Base-by-base conservation (phyloP, 768 basidiomycete species). In the Mrakia frigida region DNA sequence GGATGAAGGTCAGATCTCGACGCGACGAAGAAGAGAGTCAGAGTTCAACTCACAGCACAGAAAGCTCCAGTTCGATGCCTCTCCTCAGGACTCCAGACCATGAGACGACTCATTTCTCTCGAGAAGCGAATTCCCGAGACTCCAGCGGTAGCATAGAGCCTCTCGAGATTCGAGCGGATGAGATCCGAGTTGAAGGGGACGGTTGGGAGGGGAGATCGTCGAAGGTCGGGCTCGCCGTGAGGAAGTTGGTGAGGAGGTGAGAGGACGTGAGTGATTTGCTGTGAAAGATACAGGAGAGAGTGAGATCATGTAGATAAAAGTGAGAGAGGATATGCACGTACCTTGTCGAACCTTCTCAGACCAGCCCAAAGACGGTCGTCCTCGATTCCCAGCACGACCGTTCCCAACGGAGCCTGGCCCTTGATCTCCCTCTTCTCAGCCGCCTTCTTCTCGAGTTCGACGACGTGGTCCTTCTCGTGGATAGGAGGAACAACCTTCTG, bases 261-360 rank as follows among this genome's bases (percentile, higher is more conserved):
- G 18, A 85, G 82, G 52, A 83, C 82, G 74, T 85, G 85, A 21
- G 80, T 82, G 74, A 84, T 80, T 82, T 85, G 82, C 84, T 84
- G 75, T 18, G 7, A 10, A n/a, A 3, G 18, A 16, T 37, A 14
- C 23, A 23, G 18, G 13, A 43, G 28, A 56, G 31, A 14, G n/a
- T 31, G 10, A 21, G 67, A 31, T n/a, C 21, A 39, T 14, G 6
- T 31, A 52, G 23, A 33, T 11, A 52, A 3, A 9, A 65, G 60
- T 2, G 35, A 61, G 9, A 67, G 35, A 73, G 11, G 25, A 23
- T 25, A n/a, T 37, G n/a, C 16, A 80, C 83, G 70, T 41, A 83
- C 84, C 70, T 76, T 75, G 70, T 85, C 83, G 72, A 85, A 84
- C 14, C 82, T 46, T 31, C 85, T 79, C 25, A 84, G 74, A 81